phyloP scores from a whole-genome alignment of 2,329 filamentous ascomycete genomes.

The Teratosphaeria epicoccoides region DNA sequence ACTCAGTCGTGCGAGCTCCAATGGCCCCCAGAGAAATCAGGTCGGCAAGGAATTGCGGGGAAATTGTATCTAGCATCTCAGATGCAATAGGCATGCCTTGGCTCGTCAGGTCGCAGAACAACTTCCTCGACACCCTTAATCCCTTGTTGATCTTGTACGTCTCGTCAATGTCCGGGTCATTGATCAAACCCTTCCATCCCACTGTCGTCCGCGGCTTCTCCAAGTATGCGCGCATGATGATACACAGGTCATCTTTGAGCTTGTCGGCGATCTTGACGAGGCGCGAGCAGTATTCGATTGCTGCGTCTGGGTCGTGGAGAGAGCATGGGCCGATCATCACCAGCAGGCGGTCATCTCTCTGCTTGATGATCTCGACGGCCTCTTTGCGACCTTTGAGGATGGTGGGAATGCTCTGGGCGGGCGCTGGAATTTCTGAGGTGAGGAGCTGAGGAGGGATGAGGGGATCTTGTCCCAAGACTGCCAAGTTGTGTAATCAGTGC shows the following conservation, averaged over 20 bases:
- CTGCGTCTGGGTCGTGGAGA: constrained; percentile 83
- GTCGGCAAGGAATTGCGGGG: constrained; percentile 93
- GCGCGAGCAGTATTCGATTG: constrained; percentile 75
- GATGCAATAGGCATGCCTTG: constrained; percentile 88
- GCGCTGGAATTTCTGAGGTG: constrained; percentile 68
- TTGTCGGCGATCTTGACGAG: constrained; percentile 68
- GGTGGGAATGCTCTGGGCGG: constrained; percentile 49
- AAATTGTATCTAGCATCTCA: constrained; percentile 99
- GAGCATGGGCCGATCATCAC: constrained; percentile 95
- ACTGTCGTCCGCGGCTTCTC: constrained; percentile 98
- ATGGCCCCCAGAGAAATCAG: constrained; percentile 92
- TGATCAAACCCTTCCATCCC: constrained; percentile 98
- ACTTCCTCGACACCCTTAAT: constrained; percentile 76
- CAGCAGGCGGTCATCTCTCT: constrained; percentile 73
- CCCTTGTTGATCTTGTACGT: constrained; percentile 99
- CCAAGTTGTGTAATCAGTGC: not conserved
- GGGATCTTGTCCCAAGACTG: constrained; percentile 89
- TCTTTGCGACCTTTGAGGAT: constrained; percentile 61
- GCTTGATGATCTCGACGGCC: constrained; percentile 65
- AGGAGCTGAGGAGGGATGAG: constrained; percentile 82
- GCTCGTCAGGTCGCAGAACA: constrained; percentile 82
- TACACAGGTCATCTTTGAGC: constrained; percentile 71
- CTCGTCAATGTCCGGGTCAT: constrained; percentile 95
- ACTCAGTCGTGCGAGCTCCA: constrained; percentile 91
- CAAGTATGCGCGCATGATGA: constrained; percentile 97